phyloP scores from a whole-genome alignment of 768 basidiomycete species.

The Leccinum arenicola region DNA sequence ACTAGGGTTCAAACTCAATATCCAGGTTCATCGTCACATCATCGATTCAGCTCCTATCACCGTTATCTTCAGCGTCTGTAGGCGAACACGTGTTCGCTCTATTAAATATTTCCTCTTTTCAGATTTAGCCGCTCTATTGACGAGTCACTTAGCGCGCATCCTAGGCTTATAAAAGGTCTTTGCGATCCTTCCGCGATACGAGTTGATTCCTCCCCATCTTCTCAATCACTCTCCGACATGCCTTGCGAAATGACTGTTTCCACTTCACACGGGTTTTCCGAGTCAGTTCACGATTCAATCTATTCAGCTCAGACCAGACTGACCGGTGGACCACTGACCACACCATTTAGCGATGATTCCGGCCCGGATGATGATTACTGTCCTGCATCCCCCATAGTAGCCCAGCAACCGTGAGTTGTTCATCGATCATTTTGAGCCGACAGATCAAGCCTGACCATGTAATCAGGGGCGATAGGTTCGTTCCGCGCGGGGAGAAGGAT shows the following conservation, averaged over 20 bases:
- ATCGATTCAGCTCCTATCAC: not conserved
- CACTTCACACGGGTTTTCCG: too few species aligned
- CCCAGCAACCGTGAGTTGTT: not conserved
- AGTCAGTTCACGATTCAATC: not conserved
- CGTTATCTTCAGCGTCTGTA: slow-evolving; percentile 18
- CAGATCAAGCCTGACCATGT: not conserved
- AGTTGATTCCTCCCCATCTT: not conserved
- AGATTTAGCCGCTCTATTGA: slow-evolving; percentile 7
- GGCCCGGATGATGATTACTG: not conserved
- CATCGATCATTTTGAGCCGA: not conserved
- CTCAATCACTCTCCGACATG: not conserved
- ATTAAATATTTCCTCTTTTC: not conserved
- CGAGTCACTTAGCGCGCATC: not conserved
- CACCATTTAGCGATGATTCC: not conserved
- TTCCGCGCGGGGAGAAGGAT: too few species aligned
- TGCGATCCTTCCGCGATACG: not conserved
- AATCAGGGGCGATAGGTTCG: not conserved
- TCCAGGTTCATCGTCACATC: too few species aligned
- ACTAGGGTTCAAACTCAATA: too few species aligned
- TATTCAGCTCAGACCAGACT: not conserved
- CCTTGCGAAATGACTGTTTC: not conserved
- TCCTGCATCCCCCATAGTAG: not conserved
- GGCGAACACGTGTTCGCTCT: slow-evolving; percentile 3
- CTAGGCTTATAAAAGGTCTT: slow-evolving; percentile 18
- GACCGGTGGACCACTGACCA: not conserved